Conservation (phyloP, 2,329 filamentous ascomycete genomes). For the Fusarium virguliforme region DNA sequence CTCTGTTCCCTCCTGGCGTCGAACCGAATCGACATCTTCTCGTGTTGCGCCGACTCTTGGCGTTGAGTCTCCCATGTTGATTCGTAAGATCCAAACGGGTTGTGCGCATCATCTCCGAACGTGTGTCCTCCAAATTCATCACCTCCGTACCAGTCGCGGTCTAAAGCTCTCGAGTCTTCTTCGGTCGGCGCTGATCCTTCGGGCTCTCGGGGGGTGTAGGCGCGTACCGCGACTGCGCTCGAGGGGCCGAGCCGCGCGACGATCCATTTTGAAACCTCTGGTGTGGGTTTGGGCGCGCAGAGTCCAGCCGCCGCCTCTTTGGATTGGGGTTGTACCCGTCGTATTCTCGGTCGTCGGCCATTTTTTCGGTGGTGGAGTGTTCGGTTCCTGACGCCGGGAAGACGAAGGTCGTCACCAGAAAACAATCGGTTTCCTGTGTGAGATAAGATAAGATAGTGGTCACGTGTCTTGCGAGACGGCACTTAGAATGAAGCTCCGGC, state of each 20-base stretch:
- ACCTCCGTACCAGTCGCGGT: slow-evolving; percentile 93
- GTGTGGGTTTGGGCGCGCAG: slow-evolving; percentile 45
- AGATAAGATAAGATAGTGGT: background rate
- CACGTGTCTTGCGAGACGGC: background rate
- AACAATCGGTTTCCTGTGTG: background rate
- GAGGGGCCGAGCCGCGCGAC: slow-evolving; percentile 55
- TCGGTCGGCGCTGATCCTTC: slow-evolving; percentile 75
- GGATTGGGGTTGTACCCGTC: slow-evolving; percentile 60
- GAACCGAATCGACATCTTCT: slow-evolving; percentile 83
- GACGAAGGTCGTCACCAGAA: background rate
- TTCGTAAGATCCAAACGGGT: slow-evolving; percentile 87
- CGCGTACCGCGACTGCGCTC: slow-evolving; percentile 59
- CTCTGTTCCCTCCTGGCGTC: slow-evolving; percentile 84
- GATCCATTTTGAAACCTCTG: slow-evolving; percentile 54
- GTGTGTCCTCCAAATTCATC: slow-evolving; percentile 87
- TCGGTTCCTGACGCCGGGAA: background rate
- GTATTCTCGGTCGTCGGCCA: slow-evolving; percentile 58
- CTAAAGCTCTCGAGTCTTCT: slow-evolving; percentile 81
- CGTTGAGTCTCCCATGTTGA: slow-evolving; percentile 82
- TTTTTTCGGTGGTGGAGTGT: slow-evolving; percentile 37
- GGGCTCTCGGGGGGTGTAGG: slow-evolving; percentile 57
- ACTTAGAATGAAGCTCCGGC: too few relatives aligned
- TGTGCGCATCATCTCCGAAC: slow-evolving; percentile 93
- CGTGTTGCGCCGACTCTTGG: slow-evolving; percentile 82
- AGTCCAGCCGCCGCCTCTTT: slow-evolving; percentile 59